Conservation (phyloP, 495 filamentous ascomycete genomes). For the Xylaria cubensis region DNA sequence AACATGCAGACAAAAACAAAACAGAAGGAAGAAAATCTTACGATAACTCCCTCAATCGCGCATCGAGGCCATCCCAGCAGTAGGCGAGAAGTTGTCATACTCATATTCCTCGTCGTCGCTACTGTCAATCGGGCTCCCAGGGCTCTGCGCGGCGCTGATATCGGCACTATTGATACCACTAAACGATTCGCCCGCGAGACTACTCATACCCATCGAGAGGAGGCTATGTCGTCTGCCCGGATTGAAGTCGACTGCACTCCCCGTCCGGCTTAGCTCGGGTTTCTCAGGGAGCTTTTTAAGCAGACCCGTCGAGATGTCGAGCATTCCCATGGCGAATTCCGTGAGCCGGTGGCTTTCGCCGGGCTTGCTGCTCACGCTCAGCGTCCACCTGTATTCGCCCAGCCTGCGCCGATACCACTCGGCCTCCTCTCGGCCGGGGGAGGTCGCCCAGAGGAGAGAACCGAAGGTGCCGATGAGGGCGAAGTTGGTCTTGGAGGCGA, state of each 20-base stretch:
- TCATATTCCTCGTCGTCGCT: slow-evolving; percentile 56
- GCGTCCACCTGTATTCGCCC: slow-evolving; percentile 91
- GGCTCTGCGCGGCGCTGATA: slow-evolving; percentile 52
- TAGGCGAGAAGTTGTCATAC: slow-evolving; percentile 40
- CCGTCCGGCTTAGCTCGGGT: slow-evolving; percentile 53
- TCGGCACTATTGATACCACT: slow-evolving; percentile 47
- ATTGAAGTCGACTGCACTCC: slow-evolving; percentile 50
- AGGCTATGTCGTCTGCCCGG: slow-evolving; percentile 46
- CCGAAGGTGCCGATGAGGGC: slow-evolving; percentile 84
- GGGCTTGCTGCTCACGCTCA: slow-evolving; percentile 81
- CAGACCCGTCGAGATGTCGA: slow-evolving; percentile 66
- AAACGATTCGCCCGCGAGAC: slow-evolving; percentile 34
- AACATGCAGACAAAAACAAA: slow-evolving; percentile 14
- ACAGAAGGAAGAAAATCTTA: slow-evolving; percentile 13
- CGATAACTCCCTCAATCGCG: slow-evolving; percentile 30
- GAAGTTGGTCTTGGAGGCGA: slow-evolving; percentile 80
- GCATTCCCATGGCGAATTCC: slow-evolving; percentile 75
- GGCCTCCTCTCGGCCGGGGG: slow-evolving; percentile 85
- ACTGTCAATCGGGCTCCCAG: slow-evolving; percentile 48
- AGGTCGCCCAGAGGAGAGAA: slow-evolving; percentile 82
- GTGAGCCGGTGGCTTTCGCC: slow-evolving; percentile 71
- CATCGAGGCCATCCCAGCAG: slow-evolving; percentile 39
- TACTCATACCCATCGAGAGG: slow-evolving; percentile 38
- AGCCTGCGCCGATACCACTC: slow-evolving; percentile 92
- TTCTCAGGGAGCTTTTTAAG: slow-evolving; percentile 65